Evolutionary conservation across 2,329 filamentous ascomycete genomes (phyloP), one percentile per base, ranked within the genome.

Genomic region (Xylaria polymorpha): DNA sequence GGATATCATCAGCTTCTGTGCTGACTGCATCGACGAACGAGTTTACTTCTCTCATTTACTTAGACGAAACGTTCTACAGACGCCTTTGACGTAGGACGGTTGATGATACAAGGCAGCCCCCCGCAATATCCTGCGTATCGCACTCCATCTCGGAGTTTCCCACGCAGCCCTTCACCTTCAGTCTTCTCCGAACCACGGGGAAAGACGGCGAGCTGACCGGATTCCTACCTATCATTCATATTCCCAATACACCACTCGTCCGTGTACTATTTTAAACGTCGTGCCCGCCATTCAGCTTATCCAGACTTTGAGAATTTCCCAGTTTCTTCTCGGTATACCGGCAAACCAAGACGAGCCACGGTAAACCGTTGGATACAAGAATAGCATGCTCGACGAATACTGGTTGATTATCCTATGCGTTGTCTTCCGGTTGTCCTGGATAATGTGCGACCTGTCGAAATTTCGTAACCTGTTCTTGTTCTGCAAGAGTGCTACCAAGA

Each of bases 1-100:
- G 22, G 58, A 61, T 66, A n/a, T 18, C 9, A 57, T 48, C 50
- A 61, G 59, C 59, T 18, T 53, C 12, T 39, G 1, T 58, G 68
- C 61, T 67, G 64, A 64, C 64, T 53, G 56, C 44, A 32, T 67
- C 60, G 39, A 60, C 4, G 22, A 63, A 32, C 83, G 25, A 85
- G 20, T 8, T n/a, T 18, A 3, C 10, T 37, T 63, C 51, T 35
- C 32, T 29, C n/a, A n/a, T 88, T 88, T 88, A 93, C 80, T 90
- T 89, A 69, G 86, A 88, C 61, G 84, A 85, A 70, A 82, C 84
- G 29, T 41, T 53, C 37, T 56, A 51, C n/a, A 86, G 69, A 84
- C 87, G 64, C 85, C 87, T 68, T 85, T 85, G 68, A 39, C 43
- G 51, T 37, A 35, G 8, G 59, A 39, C 43, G 37, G 53, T 58